Percentiles rank a stretch among this genome's conserved stretches.
Evolutionary conservation across 768 basidiomycete genomes (phyloP).

Genomic region (Agrocybe pediades): DNA sequence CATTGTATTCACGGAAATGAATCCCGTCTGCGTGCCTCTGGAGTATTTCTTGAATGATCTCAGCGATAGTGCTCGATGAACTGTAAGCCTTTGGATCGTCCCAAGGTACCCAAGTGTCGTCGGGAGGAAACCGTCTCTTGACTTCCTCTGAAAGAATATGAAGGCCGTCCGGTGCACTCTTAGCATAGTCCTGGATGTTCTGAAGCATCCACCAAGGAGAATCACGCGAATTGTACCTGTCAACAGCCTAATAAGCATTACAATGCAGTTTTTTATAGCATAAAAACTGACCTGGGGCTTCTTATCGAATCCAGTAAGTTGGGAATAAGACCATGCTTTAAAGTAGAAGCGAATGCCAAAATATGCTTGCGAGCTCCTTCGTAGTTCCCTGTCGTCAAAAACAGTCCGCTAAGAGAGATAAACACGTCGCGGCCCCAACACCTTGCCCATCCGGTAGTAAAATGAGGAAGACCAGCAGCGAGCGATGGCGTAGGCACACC

Average conservation of each 20-base stretch:
- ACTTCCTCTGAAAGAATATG: slow-evolving; percentile 79
- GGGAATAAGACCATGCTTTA: slow-evolving; percentile 96
- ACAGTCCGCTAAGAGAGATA: slow-evolving; percentile 90
- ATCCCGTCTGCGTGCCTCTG: slow-evolving; percentile 94
- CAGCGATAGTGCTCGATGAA: slow-evolving; percentile 83
- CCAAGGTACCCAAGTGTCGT: slow-evolving; percentile 94
- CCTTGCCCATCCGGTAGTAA: slow-evolving; percentile 89
- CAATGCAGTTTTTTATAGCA: neutral
- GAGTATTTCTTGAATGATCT: slow-evolving; percentile 94
- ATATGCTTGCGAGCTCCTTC: slow-evolving; percentile 88
- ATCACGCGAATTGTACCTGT: slow-evolving; percentile 92
- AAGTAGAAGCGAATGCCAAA: slow-evolving; percentile 86
- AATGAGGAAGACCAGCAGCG: slow-evolving; percentile 95
- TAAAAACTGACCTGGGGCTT: slow-evolving; percentile 67
- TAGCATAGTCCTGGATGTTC: slow-evolving; percentile 93
- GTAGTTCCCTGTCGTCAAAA: slow-evolving; percentile 90
- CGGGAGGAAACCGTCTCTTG: slow-evolving; percentile 91
- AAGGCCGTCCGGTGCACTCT: slow-evolving; percentile 81
- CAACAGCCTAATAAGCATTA: neutral
- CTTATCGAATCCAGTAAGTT: slow-evolving; percentile 91
- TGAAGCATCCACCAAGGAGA: slow-evolving; percentile 99
- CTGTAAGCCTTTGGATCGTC: slow-evolving; percentile 83
- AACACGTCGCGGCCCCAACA: slow-evolving; percentile 97
- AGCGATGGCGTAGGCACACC: slow-evolving; percentile 71
- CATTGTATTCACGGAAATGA: slow-evolving; percentile 93